Evolutionary conservation across 1,284 basidiomycete genomes (phyloP), one percentile per base, ranked within the genome.

Genomic region (Mixia osmundae): DNA sequence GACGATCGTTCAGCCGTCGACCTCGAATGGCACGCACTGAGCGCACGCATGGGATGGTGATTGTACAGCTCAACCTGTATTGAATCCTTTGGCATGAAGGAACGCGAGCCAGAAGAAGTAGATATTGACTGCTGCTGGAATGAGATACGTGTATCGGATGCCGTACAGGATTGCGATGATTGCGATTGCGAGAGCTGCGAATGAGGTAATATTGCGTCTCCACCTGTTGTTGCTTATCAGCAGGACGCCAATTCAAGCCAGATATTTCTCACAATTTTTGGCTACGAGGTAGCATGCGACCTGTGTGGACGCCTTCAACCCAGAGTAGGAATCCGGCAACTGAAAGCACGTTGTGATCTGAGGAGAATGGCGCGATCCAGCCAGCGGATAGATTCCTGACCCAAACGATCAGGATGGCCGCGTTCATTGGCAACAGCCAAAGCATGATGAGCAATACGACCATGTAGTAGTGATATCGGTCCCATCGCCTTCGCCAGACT

Each of bases 381-480:
- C 58, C 51, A 18, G 52, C 53, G 5, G 50, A 38, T 15, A 60
- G 42, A 35, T 83, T 89, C 37, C 83, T 69, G 1, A 74, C 72
- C 87, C 87, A 97, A 0, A 91, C 82, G 1, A 71, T 70, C 14
- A 95, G 61, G 5, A 76, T 72, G 0, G 82, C 74, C 0, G 71
- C 74, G 5, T 68, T 67, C 34, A 83, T 62, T 1, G 87, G 87
- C 0, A 89, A 58, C 1, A 91, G 61, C 65, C 72, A 73, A 8
- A 77, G 71, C 65, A 85, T 69, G n/a, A 83, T 57, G 30, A 85
- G 56, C 8, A 89, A 55, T 1, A 77, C 31, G 44, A 76, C 67
- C 30, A 65, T 53, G 23, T 54, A 39, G 29, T 44, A 41, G 27
- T 43, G 42, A 24, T 42, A 46, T 7, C 41, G 39, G 30, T 41